Conservation (phyloP, 2,329 filamentous ascomycete genomes). For the Talaromyces sp. region DNA sequence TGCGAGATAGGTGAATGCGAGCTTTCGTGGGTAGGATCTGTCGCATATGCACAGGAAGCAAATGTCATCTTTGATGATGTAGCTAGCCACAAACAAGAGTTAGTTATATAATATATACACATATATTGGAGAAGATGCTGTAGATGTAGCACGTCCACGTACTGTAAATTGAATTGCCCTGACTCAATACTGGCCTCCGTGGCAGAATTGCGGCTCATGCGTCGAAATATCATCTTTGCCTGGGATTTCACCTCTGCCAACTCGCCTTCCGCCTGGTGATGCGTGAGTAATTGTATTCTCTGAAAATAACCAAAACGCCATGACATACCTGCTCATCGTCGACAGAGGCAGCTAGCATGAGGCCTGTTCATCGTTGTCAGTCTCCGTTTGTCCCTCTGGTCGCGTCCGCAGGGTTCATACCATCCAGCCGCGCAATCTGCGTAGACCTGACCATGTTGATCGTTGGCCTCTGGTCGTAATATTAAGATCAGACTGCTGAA, state of each 20-base stretch:
- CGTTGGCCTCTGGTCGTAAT: not conserved
- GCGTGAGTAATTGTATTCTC: not conserved
- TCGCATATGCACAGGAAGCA: constrained; percentile 94
- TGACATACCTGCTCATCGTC: constrained; percentile 72
- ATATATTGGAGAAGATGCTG: not conserved
- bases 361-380: constrained; percentile 51
- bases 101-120: not conserved
- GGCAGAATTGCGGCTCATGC: constrained; percentile 82
- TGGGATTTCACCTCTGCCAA: constrained; percentile 86
- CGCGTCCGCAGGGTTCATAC: constrained; percentile 41
- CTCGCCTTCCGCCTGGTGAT: constrained; percentile 59
- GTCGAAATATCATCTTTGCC: constrained; percentile 82
- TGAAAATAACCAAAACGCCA: not conserved
- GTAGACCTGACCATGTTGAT: constrained; percentile 77
- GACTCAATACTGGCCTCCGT: constrained; percentile 89
- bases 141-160: constrained; percentile 29
- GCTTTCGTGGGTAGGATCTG: constrained; percentile 89
- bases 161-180: constrained; percentile 80
- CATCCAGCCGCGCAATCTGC: constrained; percentile 89
- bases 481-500: not conserved
- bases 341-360: constrained; percentile 90
- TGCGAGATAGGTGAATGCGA: constrained; percentile 95
- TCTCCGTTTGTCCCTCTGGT: not conserved
- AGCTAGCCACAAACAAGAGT: constrained; percentile 49
- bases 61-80: constrained; percentile 75